phyloP scores from a whole-genome alignment of 1,139 yeast species.

The Saccharomyces hybrid region DNA sequence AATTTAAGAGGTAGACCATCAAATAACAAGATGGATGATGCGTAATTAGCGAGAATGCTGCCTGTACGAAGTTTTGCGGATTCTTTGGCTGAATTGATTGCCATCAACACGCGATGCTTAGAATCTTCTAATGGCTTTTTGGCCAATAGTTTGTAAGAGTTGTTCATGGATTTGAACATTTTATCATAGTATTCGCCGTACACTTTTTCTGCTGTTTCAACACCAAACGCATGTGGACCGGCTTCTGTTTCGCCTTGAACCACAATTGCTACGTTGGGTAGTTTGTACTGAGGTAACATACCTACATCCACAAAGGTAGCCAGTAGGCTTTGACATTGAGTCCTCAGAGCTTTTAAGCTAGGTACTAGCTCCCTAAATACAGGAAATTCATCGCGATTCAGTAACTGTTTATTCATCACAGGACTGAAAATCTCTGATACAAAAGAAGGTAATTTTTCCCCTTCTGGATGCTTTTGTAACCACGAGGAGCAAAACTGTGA shows the following conservation, averaged over 20 bases:
- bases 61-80: constrained; percentile 49
- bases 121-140: constrained; percentile 76
- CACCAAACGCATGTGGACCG: constrained; percentile 86
- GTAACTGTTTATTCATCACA: constrained; percentile 38
- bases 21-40: constrained; percentile 59
- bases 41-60: constrained; percentile 64
- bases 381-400: constrained; percentile 42
- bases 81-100: constrained; percentile 63
- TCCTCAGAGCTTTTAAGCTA: constrained; percentile 72
- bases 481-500: constrained; percentile 59
- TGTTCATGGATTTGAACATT: constrained; percentile 55
- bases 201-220: constrained; percentile 69
- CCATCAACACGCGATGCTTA: constrained; percentile 53
- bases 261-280: constrained; percentile 79
- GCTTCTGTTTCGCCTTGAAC: constrained; percentile 95
- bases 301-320: constrained; percentile 72
- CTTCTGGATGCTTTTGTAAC: constrained; percentile 10
- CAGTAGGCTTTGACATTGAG: constrained; percentile 78
- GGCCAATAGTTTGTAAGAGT: constrained; percentile 65
- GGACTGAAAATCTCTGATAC: constrained; percentile 33
- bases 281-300: constrained; percentile 61
- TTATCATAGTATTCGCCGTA: constrained; percentile 60
- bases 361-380: constrained; percentile 83
- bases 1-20: constrained; percentile 73
- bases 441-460: constrained; percentile 19